phyloP scores from a whole-genome alignment of 306 rosid species.

The Prunus salicina region DNA sequence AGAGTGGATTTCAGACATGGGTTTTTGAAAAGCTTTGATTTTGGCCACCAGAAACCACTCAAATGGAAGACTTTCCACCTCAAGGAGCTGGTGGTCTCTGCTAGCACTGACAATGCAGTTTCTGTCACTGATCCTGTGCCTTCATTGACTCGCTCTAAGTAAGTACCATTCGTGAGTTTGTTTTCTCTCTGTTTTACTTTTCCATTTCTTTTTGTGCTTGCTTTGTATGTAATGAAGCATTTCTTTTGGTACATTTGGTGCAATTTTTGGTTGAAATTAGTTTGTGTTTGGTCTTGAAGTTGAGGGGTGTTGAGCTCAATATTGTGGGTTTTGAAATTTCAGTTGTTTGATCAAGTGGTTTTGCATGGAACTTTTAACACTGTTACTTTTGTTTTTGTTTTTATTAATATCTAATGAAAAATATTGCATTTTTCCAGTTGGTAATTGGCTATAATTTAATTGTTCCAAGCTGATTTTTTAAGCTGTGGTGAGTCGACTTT shows the following conservation, averaged over 20 bases:
- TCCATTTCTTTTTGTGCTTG: background rate
- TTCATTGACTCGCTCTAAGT: constrained; percentile 30
- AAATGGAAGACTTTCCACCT: constrained; percentile 18
- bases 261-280: background rate
- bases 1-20: constrained; percentile 13
- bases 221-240: background rate
- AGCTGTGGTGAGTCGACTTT: background rate
- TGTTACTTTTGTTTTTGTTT: background rate
- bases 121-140: constrained; percentile 24
- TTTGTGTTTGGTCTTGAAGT: background rate
- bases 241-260: background rate
- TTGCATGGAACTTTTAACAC: constrained; percentile 14
- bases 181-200: background rate
- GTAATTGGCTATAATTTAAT: background rate
- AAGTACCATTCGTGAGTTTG: background rate
- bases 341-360: background rate
- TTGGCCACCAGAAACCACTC: constrained; percentile 9
- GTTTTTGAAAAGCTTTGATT: constrained; percentile 21
- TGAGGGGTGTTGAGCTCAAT: background rate
- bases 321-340: background rate
- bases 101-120: constrained; percentile 27
- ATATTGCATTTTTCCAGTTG: background rate
- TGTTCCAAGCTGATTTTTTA: background rate
- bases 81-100: constrained; percentile 24
- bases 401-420: background rate